Evolutionary conservation across 495 filamentous ascomycete genomes (phyloP).

Genomic region (Tuber magnatum): DNA sequence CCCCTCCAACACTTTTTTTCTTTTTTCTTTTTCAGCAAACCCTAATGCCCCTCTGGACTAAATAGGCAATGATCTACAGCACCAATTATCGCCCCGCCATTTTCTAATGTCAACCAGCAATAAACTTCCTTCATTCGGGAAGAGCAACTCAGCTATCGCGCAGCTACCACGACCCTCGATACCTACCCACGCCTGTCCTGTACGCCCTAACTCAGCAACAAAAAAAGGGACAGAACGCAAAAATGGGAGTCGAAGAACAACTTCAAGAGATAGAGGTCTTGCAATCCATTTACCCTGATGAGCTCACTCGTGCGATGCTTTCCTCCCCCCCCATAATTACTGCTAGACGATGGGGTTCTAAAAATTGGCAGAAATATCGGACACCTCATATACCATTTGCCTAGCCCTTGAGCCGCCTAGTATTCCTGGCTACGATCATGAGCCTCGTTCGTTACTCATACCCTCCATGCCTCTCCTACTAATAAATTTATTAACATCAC

Average conservation of each 20-base stretch:
- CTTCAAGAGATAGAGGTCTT: constrained; percentile 93
- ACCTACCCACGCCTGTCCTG: not conserved
- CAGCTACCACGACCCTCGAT: not conserved
- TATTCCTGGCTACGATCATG: constrained; percentile 47
- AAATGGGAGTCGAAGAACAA: constrained; percentile 91
- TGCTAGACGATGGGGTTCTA: constrained; percentile 15
- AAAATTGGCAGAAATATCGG: constrained; percentile 62
- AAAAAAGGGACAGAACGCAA: constrained; percentile 23
- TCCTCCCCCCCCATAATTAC: constrained; percentile 17
- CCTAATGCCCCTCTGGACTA: constrained; percentile 10
- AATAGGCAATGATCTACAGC: constrained; percentile 6
- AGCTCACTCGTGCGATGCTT: constrained; percentile 67
- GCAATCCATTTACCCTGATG: constrained; percentile 95
- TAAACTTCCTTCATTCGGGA: not conserved
- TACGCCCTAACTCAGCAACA: not conserved
- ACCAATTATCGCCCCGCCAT: constrained; percentile 17
- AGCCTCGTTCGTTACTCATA: constrained; percentile 43
- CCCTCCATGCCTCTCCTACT: not conserved
- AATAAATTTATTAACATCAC: constrained; percentile 16
- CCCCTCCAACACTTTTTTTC: not conserved
- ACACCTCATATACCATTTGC: constrained; percentile 74
- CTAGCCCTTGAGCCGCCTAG: constrained; percentile 62
- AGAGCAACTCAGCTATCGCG: not conserved
- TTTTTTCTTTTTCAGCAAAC: not conserved
- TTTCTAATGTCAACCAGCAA: constrained; percentile 1